Conservation (phyloP, 495 filamentous ascomycete genomes). For the Penicillium longicatenatum region DNA sequence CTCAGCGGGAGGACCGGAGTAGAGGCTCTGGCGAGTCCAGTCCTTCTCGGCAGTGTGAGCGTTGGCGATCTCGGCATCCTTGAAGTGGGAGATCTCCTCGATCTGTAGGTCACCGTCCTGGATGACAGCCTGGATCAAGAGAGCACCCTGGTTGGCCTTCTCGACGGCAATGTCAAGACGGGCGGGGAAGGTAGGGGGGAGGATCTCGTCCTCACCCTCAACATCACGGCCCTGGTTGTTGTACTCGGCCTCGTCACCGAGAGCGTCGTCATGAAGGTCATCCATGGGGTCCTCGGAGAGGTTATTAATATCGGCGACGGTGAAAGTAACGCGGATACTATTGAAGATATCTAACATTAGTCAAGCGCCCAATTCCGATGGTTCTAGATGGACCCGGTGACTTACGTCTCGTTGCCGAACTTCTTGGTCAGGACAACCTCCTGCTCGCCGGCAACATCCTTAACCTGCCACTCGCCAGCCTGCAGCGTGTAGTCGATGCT, state of each 20-base stretch:
- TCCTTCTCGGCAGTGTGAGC: slow-evolving; percentile 66
- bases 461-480: slow-evolving; percentile 70
- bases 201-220: slow-evolving; percentile 57
- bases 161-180: slow-evolving; percentile 85
- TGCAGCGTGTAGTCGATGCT: slow-evolving; percentile 75
- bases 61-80: slow-evolving; percentile 68
- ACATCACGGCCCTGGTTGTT: slow-evolving; percentile 53
- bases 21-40: slow-evolving; percentile 71
- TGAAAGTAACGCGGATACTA: slow-evolving; percentile 90
- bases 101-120: slow-evolving; percentile 87
- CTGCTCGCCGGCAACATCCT: slow-evolving; percentile 79
- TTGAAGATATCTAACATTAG: slow-evolving; percentile 14
- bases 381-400: neutral
- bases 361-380: neutral
- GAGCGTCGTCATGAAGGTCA: slow-evolving; percentile 47
- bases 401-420: slow-evolving; percentile 83
- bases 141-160: slow-evolving; percentile 77
- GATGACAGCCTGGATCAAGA: slow-evolving; percentile 83
- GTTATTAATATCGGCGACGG: slow-evolving; percentile 85
- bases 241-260: slow-evolving; percentile 56
- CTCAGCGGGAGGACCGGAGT: slow-evolving; percentile 89
- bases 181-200: slow-evolving; percentile 68
- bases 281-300: slow-evolving; percentile 58
- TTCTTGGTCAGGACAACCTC: slow-evolving; percentile 82
- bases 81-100: slow-evolving; percentile 88